Evolutionary conservation across 805 yeast species (phyloP).

Genomic region (Hanseniaspora singularis): DNA sequence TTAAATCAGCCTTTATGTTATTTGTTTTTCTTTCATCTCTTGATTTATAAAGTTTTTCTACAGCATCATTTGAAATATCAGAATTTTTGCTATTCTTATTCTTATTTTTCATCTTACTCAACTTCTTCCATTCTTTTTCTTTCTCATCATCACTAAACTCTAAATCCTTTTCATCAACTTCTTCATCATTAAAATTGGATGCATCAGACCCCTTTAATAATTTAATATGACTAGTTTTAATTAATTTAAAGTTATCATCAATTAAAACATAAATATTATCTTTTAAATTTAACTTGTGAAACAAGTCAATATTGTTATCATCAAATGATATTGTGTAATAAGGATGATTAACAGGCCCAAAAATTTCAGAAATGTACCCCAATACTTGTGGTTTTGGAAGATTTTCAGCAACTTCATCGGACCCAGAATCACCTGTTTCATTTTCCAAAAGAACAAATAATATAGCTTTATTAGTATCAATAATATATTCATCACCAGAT

Average conservation of each 20-base stretch:
- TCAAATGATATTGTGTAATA: conserved; percentile 60
- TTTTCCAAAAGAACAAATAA: neutral
- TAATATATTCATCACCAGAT: conserved; percentile 10
- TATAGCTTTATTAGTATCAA: conserved; percentile 4
- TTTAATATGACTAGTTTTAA: conserved; percentile 31
- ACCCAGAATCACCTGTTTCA: neutral
- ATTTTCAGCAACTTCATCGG: conserved; percentile 61
- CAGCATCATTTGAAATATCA: conserved; percentile 17
- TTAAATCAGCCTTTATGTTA: conserved; percentile 14
- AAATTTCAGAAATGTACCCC: conserved; percentile 76
- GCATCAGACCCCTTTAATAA: conserved; percentile 83
- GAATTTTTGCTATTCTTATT: conserved; percentile 16
- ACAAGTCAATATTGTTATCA: conserved; percentile 16
- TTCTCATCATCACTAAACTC: conserved; percentile 92
- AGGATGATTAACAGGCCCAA: conserved; percentile 79
- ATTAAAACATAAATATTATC: conserved; percentile 6
- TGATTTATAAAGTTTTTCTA: conserved; percentile 9
- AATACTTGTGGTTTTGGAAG: conserved; percentile 35
- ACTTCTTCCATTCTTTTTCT: conserved; percentile 59
- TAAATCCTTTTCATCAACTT: conserved; percentile 81
- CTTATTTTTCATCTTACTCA: conserved; percentile 30
- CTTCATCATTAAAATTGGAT: conserved; percentile 89
- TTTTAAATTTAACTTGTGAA: conserved; percentile 14
- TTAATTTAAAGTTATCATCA: conserved; percentile 11
- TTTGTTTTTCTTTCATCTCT: neutral